A percentile compares a stretch with the other conserved stretches of the same genome.
phyloP scores from a whole-genome alignment of 257 asterid genomes.

The Solanum phureja region DNA sequence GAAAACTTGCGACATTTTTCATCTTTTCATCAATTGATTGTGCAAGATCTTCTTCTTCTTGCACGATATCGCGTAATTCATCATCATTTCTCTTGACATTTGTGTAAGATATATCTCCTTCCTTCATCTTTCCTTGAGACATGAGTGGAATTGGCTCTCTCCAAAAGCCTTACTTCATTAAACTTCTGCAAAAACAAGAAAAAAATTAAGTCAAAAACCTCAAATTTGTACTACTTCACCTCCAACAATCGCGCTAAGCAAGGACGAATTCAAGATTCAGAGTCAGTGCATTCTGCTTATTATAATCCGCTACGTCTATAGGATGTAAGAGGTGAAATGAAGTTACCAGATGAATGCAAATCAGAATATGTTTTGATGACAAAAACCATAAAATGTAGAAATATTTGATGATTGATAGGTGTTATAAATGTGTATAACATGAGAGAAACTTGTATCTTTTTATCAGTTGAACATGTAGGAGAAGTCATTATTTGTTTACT shows the following conservation, averaged over 20 bases:
- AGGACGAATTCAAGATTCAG: not conserved
- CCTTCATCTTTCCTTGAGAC: not conserved
- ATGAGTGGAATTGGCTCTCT: not conserved
- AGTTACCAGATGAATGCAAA: not conserved
- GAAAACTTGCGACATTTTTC: conserved; percentile 16
- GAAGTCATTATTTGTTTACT: not conserved
- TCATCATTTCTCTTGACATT: conserved; percentile 6
- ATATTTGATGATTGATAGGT: not conserved
- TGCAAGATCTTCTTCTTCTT: conserved; percentile 19
- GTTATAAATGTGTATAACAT: not conserved
- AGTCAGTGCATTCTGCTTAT: not conserved
- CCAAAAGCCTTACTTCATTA: not conserved
- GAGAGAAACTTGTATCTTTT: not conserved
- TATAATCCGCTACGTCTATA: not conserved
- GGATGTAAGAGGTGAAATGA: not conserved
- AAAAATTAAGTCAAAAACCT: not conserved
- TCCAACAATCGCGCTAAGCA: not conserved
- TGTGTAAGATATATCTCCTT: not conserved
- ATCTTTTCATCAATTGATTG: conserved; percentile 34
- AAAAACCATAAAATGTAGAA: not conserved
- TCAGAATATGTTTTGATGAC: not conserved
- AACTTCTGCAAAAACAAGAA: not conserved
- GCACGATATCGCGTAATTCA: conserved; percentile 12
- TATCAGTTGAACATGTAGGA: not conserved
- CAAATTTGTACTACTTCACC: not conserved